Evolutionary conservation across 1,139 yeast species (phyloP).

Genomic region (Sugiyamaella grinbergsii): DNA sequence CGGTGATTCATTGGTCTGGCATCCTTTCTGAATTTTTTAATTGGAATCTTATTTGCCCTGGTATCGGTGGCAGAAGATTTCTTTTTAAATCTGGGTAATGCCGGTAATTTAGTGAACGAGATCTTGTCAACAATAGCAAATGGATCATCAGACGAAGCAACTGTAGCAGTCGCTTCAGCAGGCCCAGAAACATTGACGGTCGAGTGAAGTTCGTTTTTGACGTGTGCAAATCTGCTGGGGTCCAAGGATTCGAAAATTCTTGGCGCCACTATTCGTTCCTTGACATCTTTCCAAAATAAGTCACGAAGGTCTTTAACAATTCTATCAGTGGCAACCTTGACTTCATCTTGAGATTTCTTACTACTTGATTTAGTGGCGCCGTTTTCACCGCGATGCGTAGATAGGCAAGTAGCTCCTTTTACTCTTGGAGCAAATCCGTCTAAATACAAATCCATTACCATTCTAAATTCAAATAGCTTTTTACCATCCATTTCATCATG

Average conservation of each 20-base stretch:
- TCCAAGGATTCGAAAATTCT: constrained; percentile 62
- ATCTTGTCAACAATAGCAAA: constrained; percentile 17
- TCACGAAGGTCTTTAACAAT: constrained; percentile 65
- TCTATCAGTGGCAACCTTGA: constrained; percentile 60
- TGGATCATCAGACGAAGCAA: constrained; percentile 17
- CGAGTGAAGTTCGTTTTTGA: constrained; percentile 9
- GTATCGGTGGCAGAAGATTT: constrained; percentile 28
- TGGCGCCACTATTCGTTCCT: constrained; percentile 76
- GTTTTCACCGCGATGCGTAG: constrained; percentile 11
- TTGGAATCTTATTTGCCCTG: constrained; percentile 7
- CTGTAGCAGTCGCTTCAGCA: background rate
- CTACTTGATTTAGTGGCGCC: background rate
- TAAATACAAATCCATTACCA: constrained; percentile 59
- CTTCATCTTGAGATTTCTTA: constrained; percentile 30
- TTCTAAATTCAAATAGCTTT: constrained; percentile 50
- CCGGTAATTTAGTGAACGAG: constrained; percentile 32
- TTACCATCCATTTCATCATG: constrained; percentile 68
- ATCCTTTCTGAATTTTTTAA: constrained; percentile 31
- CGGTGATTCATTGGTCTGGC: constrained; percentile 72
- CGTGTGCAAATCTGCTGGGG: constrained; percentile 12
- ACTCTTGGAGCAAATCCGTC: constrained; percentile 16
- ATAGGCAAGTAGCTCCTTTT: constrained; percentile 8
- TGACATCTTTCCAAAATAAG: constrained; percentile 68
- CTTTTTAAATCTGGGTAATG: constrained; percentile 55
- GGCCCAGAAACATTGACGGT: background rate